Base-by-base conservation (phyloP, 1,284 basidiomycete genomes). In the Porodaedalea pini region DNA sequence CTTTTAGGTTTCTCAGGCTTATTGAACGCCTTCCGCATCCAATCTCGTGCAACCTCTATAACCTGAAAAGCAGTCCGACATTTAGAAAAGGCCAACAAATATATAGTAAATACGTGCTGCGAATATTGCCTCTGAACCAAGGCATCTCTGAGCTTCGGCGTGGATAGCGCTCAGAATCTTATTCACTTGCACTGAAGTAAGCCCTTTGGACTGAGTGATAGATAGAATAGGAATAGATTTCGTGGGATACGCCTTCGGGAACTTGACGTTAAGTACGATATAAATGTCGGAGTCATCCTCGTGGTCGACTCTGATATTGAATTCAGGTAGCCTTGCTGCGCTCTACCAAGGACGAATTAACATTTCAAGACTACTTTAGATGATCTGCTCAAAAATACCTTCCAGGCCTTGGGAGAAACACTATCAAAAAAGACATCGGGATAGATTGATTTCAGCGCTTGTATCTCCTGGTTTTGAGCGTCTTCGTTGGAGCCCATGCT, bases 351-450 rank as follows among this genome's bases (percentile, higher is more conserved):
- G 25, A 58, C 21, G 17, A 7, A 45, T 43, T 21, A 21, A 15
- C 31, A 15, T 51, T 34, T 64, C 49, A 55, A 57, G n/a, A n/a
- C n/a, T 57, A 45, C 43, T 62, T 13, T 25, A 27, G 34, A 41
- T 29, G 34, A 34, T 27, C 32, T 32, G 19, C 27, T n/a, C n/a
- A 19, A 1, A 29, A 17, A 43, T 50, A 87, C 88, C 79, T 88
- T 90, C 88, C 89, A 91, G 56, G 80, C 88, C 66, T 81, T 89
- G 21, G 85, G 83, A n/a, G 87, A 82, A 37, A 83, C 82, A 59
- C 78, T 79, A 65, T 88, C 80, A 47, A 83, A 76, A 66, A 88
- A 90, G 65, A 88, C 83, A 61, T 86, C 79, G 62, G 76, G 85
- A 73, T 87, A 91, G 61, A 91, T 91, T 61, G 88, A 85, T 70